Evolutionary conservation across 2,329 filamentous ascomycete species (phyloP).

Genomic region (Didymella pomorum): DNA sequence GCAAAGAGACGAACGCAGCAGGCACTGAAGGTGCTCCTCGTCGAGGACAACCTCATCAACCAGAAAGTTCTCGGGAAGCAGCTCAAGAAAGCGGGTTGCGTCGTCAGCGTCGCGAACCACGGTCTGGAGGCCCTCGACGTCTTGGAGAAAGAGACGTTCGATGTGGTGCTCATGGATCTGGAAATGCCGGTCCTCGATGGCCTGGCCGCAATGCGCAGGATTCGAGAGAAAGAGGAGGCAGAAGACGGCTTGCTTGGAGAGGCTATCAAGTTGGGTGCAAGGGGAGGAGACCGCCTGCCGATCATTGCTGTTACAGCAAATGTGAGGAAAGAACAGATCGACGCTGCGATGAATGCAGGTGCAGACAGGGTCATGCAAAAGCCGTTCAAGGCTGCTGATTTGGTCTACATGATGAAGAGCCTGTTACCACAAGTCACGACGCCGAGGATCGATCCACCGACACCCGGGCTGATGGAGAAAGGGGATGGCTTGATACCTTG

Average conservation of each 20-base stretch:
- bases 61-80: slow-evolving; percentile 49
- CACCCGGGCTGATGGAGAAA: slow-evolving; percentile 19
- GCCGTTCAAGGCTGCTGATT: slow-evolving; percentile 47
- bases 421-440: slow-evolving; percentile 36
- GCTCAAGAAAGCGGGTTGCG: slow-evolving; percentile 45
- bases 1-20: background rate
- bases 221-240: slow-evolving; percentile 57
- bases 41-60: slow-evolving; percentile 53
- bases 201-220: slow-evolving; percentile 54
- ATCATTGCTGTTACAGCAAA: slow-evolving; percentile 52
- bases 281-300: slow-evolving; percentile 32
- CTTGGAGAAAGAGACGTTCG: slow-evolving; percentile 41
- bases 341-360: slow-evolving; percentile 44
- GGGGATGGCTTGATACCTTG: slow-evolving; percentile 29
- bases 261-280: slow-evolving; percentile 33
- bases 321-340: slow-evolving; percentile 48
- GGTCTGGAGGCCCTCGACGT: slow-evolving; percentile 49
- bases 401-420: slow-evolving; percentile 48
- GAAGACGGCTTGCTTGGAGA: slow-evolving; percentile 28
- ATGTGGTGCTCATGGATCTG: slow-evolving; percentile 58
- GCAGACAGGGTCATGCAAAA: slow-evolving; percentile 50
- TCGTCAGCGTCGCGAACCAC: slow-evolving; percentile 46
- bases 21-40: slow-evolving; percentile 42
- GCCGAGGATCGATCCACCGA: slow-evolving; percentile 28
- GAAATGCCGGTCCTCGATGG: slow-evolving; percentile 65